Evolutionary conservation across 2,329 filamentous ascomycete genomes (phyloP).

Genomic region (Apiospora marii): DNA sequence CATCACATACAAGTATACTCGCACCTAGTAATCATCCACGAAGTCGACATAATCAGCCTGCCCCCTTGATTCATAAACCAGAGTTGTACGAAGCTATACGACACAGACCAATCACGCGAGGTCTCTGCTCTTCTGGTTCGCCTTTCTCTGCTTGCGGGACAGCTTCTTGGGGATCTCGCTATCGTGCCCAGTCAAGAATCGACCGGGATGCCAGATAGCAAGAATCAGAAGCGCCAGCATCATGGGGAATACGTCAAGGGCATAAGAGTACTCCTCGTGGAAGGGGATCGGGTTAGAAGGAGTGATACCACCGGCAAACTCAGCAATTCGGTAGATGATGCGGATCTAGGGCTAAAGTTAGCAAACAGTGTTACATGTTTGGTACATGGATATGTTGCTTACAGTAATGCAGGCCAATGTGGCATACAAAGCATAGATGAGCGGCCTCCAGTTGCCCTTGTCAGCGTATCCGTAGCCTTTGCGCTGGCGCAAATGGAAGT

Average conservation of each 20-base stretch:
- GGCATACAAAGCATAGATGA: slow-evolving; percentile 45
- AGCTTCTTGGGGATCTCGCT: slow-evolving; percentile 49
- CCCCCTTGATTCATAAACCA: neutral
- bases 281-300: slow-evolving; percentile 53
- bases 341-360: slow-evolving; percentile 48
- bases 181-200: slow-evolving; percentile 46
- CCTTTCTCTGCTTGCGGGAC: slow-evolving; percentile 47
- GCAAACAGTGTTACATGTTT: neutral
- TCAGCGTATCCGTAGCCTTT: slow-evolving; percentile 10
- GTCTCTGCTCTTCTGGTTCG: slow-evolving; percentile 25
- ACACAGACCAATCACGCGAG: neutral
- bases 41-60: neutral
- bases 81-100: no score
- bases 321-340: slow-evolving; percentile 67
- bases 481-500: slow-evolving; percentile 41
- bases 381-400: slow-evolving; percentile 26
- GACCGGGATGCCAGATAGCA: slow-evolving; percentile 50
- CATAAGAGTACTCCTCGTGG: slow-evolving; percentile 61
- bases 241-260: slow-evolving; percentile 64
- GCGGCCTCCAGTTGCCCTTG: slow-evolving; percentile 42
- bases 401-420: slow-evolving; percentile 48
- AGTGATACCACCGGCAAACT: slow-evolving; percentile 58
- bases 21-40: neutral
- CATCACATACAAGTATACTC: neutral
- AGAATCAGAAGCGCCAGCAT: slow-evolving; percentile 52